phyloP scores from a whole-genome alignment of 176 grass and related monocot species.

The Zizania latifolia region DNA sequence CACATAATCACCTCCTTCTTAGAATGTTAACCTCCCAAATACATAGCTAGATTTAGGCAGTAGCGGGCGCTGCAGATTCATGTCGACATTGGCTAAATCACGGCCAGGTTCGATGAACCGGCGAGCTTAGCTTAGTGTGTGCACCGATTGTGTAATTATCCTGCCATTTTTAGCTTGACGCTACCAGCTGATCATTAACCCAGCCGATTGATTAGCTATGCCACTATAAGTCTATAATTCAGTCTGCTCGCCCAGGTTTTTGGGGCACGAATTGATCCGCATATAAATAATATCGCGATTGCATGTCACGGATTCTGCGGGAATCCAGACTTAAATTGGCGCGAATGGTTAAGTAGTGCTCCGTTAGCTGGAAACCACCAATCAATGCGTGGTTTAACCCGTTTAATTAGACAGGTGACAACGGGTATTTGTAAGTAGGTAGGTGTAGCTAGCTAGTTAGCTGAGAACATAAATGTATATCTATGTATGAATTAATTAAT shows the following conservation, averaged over 20 bases:
- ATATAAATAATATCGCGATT: not conserved
- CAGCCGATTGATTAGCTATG: no score
- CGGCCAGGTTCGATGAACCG: constrained; percentile 2
- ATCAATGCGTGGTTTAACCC: not conserved
- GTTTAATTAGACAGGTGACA: not conserved
- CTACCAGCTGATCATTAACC: not conserved
- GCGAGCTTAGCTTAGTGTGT: not conserved
- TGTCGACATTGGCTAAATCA: not conserved
- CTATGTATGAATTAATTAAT: no score
- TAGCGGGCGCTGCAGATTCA: not conserved
- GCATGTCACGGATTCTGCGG: not conserved
- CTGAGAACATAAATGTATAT: no score
- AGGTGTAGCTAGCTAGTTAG: no score
- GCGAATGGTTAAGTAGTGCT: not conserved
- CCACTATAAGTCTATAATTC: not conserved
- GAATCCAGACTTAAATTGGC: not conserved
- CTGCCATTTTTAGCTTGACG: no score
- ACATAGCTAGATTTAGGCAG: not conserved
- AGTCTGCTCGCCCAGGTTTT: not conserved
- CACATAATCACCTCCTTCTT: no score
- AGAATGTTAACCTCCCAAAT: no score
- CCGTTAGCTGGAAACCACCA: not conserved
- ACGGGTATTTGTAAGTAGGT: no score
- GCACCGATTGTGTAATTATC: no score
- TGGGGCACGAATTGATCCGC: not conserved